A percentile compares a stretch with the other conserved stretches of the same genome.
Evolutionary conservation across 140 eudicot genomes (phyloP).

Genomic region (Ambrosia hybrid): DNA sequence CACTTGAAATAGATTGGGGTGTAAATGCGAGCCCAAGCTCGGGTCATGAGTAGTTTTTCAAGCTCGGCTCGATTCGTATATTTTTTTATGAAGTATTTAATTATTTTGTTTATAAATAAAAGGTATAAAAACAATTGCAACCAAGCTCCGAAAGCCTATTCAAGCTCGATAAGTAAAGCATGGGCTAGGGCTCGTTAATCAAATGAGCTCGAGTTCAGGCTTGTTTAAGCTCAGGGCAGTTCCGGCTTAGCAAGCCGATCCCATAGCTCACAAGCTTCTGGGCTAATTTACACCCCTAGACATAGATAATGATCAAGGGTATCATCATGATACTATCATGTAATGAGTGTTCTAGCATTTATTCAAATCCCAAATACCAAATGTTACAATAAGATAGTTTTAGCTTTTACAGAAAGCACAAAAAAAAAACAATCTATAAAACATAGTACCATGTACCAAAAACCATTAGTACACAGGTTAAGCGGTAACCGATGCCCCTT

Average conservation of each 20-base stretch:
- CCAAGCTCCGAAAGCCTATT: background rate
- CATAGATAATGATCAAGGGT: background rate
- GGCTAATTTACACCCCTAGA: background rate
- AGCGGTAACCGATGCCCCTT: slow-evolving; percentile 22
- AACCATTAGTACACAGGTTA: slow-evolving; percentile 12
- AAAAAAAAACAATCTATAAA: slow-evolving; percentile 20
- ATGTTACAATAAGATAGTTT: slow-evolving; percentile 30
- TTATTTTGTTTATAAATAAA: too few species aligned
- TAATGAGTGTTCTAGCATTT: slow-evolving; percentile 25
- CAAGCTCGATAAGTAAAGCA: background rate
- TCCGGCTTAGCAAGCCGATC: background rate
- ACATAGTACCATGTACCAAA: slow-evolving; percentile 12
- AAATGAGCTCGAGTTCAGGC: background rate
- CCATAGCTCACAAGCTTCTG: background rate
- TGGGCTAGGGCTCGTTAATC: background rate
- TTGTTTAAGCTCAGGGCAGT: background rate
- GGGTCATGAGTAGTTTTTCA: too few species aligned
- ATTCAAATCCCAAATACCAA: slow-evolving; percentile 33
- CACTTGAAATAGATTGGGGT: too few species aligned
- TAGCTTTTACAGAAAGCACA: slow-evolving; percentile 31
- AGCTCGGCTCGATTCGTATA: too few species aligned
- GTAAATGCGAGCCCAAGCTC: too few species aligned
- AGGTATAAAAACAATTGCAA: too few species aligned
- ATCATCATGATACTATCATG: too few species aligned
- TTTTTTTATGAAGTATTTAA: too few species aligned